phyloP scores from a whole-genome alignment of 331 rosid species.

The Arachis monticola region DNA sequence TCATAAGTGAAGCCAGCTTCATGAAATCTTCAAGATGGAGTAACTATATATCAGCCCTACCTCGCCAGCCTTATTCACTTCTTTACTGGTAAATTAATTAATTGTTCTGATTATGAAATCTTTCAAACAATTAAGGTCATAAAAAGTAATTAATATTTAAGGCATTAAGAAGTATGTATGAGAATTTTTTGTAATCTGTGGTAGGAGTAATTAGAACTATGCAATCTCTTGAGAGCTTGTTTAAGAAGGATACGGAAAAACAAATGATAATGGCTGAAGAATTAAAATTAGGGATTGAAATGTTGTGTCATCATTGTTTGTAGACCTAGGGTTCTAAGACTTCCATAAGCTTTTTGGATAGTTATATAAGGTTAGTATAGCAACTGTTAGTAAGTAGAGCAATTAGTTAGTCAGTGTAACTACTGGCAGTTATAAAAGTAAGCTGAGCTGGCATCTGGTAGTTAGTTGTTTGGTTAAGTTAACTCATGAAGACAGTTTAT shows the following conservation, averaged over 20 bases:
- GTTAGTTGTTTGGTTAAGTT: too few species aligned
- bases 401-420: too few species aligned
- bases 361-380: too few species aligned
- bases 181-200: too few species aligned
- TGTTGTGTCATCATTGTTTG: not conserved
- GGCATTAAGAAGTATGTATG: too few species aligned
- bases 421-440: too few species aligned
- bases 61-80: conserved; percentile 96
- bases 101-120: conserved; percentile 34
- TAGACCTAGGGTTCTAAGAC: too few species aligned
- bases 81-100: conserved; percentile 69
- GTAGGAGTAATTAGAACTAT: not conserved
- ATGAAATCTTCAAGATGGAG: conserved; percentile 87
- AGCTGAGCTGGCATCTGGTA: too few species aligned
- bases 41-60: conserved; percentile 88
- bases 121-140: not conserved
- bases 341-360: too few species aligned
- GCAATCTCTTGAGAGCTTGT: conserved; percentile 27
- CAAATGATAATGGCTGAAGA: not conserved
- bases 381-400: too few species aligned
- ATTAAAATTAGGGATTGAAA: conserved; percentile 7
- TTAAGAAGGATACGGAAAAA: conserved; percentile 16
- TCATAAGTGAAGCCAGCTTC: conserved; percentile 88
- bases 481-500: too few species aligned
- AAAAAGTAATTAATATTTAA: too few species aligned